Base-by-base conservation (phyloP, 2,329 filamentous ascomycete genomes). In the Pestalotiopsis sp. region DNA sequence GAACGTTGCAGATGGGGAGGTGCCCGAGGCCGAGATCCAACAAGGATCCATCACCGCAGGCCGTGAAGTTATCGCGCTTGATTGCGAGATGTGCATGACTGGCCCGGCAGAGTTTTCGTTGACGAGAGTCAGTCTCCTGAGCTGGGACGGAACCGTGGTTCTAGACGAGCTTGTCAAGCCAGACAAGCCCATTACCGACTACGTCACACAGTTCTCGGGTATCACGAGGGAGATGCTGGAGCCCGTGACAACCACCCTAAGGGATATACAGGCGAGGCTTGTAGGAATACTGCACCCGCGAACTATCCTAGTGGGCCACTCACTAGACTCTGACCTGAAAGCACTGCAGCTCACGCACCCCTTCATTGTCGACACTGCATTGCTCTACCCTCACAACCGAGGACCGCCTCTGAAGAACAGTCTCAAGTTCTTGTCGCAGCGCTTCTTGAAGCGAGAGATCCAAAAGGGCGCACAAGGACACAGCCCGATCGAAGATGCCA, bases 31-130 rank as follows among this genome's bases (percentile, higher is more conserved):
- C 4, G 88, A 94, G 66, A 90, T 97, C 69, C 86, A 97, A 79
- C 83, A 91, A 73, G 95, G 94, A 67, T 95, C 94, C 79, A 83
- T 97, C 68, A 97, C 94, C 0, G 93, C 90, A 38, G 96, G 95
- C 45, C 89, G 94, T 71, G 87, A 91, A 49, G 83, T 98, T 12
- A 83, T 97, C 63, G 92, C 94, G 1, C 85, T 99, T 67, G 96
- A 99, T 78, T 99, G 96, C 81, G 96, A 99, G 81, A 99, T 99
- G 96, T 97, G 95, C 78, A 91, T 94, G 81, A 97, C 94, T 2
- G 92, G 91, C 69, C 90, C 92, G 70, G 90, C 90, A 62, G 88
- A 93, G 72, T 93, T 92, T 71, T 93, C 95, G 45, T 89, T 99
- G 58, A 97, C 96, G 1, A 90, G 96, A 68, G 92, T 98, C 77